Conservation (phyloP, 805 yeast species). For the Schwanniomyces polymorphus region DNA sequence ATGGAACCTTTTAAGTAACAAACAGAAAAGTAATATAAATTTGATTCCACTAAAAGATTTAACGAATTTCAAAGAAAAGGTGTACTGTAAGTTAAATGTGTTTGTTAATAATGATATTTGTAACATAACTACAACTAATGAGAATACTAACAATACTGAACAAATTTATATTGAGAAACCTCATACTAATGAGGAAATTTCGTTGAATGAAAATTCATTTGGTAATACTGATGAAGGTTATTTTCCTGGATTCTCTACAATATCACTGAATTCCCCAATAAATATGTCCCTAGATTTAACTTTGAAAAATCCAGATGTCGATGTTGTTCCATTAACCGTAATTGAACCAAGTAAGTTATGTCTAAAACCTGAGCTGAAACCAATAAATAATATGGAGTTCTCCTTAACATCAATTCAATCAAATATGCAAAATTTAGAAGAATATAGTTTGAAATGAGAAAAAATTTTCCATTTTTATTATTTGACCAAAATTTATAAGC, state of each 20-base stretch:
- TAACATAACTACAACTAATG: slow-evolving; percentile 7
- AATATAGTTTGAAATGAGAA: no score
- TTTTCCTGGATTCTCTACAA: slow-evolving; percentile 41
- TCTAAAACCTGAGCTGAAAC: no score
- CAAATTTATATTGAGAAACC: not conserved
- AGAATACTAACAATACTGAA: slow-evolving; percentile 5
- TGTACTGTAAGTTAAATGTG: slow-evolving; percentile 21
- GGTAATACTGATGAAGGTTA: slow-evolving; percentile 12
- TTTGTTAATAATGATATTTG: slow-evolving; percentile 3
- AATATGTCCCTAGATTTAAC: slow-evolving; percentile 43
- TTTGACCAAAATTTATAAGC: no score
- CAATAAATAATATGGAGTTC: no score
- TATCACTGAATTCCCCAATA: slow-evolving; percentile 39
- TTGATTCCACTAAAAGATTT: slow-evolving; percentile 15
- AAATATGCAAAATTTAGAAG: no score
- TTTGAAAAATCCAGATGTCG: slow-evolving; percentile 17
- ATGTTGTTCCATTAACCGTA: slow-evolving; percentile 9
- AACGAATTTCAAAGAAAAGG: slow-evolving; percentile 22
- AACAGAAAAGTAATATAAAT: slow-evolving; percentile 7
- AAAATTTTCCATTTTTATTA: no score
- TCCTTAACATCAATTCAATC: no score
- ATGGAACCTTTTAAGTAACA: slow-evolving; percentile 8
- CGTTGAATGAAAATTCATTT: slow-evolving; percentile 9
- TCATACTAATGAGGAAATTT: slow-evolving; percentile 6
- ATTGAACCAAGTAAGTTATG: no score